Percentiles rank a stretch among this genome's conserved stretches.
Evolutionary conservation across 2,329 filamentous ascomycete species (phyloP).

Genomic region (Fusarium acutatum): DNA sequence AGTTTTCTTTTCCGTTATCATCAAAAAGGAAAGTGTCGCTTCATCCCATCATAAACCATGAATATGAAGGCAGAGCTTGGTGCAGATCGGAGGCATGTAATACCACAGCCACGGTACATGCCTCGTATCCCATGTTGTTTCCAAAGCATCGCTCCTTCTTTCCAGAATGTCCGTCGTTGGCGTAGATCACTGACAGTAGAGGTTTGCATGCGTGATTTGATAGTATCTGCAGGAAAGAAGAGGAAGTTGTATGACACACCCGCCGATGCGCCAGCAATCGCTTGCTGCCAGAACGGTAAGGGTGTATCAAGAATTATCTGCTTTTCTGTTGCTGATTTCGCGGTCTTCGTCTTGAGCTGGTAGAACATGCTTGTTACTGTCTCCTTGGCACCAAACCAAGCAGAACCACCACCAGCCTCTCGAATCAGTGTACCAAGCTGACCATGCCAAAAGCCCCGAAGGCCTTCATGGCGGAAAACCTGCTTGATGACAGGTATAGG

Average conservation of each 20-base stretch:
- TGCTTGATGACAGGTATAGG: slow-evolving; percentile 78
- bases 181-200: slow-evolving; percentile 69
- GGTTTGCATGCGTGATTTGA: slow-evolving; percentile 98
- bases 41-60: slow-evolving; percentile 89
- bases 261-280: slow-evolving; percentile 84
- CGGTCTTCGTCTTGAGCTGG: slow-evolving; percentile 58
- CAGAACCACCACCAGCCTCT: slow-evolving; percentile 90
- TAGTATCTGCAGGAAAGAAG: slow-evolving; percentile 96
- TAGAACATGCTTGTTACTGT: slow-evolving; percentile 78
- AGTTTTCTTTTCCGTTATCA: neutral
- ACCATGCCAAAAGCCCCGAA: slow-evolving; percentile 92
- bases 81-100: slow-evolving; percentile 86
- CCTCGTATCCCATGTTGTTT: slow-evolving; percentile 81
- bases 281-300: slow-evolving; percentile 86
- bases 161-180: slow-evolving; percentile 72
- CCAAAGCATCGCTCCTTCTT: slow-evolving; percentile 80
- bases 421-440: slow-evolving; percentile 93
- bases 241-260: slow-evolving; percentile 96
- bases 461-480: slow-evolving; percentile 82
- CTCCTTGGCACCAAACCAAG: slow-evolving; percentile 95
- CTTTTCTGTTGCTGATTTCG: slow-evolving; percentile 50
- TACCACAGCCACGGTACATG: slow-evolving; percentile 92
- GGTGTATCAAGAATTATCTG: slow-evolving; percentile 57
- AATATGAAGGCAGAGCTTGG: slow-evolving; percentile 99
- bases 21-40: slow-evolving; percentile 68